Conservation (phyloP, 2,329 filamentous ascomycete genomes). For the Fusarium sp. region DNA sequence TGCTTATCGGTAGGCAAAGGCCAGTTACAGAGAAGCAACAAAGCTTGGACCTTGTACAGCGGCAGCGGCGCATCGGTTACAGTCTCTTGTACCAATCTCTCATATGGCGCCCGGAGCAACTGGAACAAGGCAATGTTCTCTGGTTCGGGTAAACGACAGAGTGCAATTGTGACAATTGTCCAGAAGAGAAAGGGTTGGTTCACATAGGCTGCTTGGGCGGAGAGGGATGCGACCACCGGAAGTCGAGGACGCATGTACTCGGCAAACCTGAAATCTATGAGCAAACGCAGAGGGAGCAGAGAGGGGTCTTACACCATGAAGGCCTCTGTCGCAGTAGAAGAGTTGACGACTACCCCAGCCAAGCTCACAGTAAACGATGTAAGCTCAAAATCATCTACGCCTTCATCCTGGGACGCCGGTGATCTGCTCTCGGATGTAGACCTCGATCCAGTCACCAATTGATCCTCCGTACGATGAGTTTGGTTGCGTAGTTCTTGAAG, state of each 20-base stretch:
- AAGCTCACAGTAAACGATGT: neutral
- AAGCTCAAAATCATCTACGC: slow-evolving; percentile 20
- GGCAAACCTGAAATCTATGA: slow-evolving; percentile 7
- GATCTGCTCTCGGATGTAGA: neutral
- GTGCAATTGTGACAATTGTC: slow-evolving; percentile 27
- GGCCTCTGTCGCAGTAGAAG: slow-evolving; percentile 1
- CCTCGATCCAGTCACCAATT: neutral
- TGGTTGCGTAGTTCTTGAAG: slow-evolving; percentile 33
- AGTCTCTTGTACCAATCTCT: slow-evolving; percentile 13
- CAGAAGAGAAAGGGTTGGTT: slow-evolving; percentile 30
- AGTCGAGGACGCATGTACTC: slow-evolving; percentile 28
- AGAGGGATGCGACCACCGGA: slow-evolving; percentile 15
- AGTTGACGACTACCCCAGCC: neutral
- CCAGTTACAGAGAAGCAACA: slow-evolving; percentile 26
- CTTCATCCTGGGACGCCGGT: neutral
- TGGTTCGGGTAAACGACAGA: neutral
- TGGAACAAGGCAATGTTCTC: neutral
- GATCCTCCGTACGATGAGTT: slow-evolving; percentile 10
- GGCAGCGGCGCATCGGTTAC: slow-evolving; percentile 18
- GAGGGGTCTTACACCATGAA: slow-evolving; percentile 11
- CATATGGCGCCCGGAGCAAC: slow-evolving; percentile 3
- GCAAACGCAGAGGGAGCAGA: fast-evolving
- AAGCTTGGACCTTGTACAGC: slow-evolving; percentile 29
- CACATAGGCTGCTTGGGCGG: neutral
- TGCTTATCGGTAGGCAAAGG: slow-evolving; percentile 21